phyloP scores from a whole-genome alignment of 768 basidiomycete species.

The Pleurotus salmoneostramineus region DNA sequence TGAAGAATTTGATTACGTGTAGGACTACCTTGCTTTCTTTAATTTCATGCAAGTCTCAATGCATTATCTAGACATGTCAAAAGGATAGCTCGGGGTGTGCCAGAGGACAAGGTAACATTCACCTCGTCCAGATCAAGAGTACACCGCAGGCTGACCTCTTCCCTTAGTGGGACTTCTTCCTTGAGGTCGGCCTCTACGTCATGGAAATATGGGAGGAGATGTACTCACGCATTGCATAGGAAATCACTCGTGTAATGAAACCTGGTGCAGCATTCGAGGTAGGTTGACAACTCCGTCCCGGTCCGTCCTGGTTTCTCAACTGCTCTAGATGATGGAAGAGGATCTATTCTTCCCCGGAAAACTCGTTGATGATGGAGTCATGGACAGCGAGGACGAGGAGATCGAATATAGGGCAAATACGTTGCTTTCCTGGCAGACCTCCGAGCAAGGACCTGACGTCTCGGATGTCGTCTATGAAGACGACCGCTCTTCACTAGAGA shows the following conservation, averaged over 20 bases:
- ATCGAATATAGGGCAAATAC: constrained; percentile 15
- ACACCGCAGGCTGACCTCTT: background rate
- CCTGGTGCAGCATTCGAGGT: constrained; percentile 73
- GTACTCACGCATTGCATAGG: constrained; percentile 17
- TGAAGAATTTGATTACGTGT: constrained; percentile 79
- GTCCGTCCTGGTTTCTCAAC: background rate
- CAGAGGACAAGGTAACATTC: constrained; percentile 61
- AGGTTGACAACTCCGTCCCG: constrained; percentile 10
- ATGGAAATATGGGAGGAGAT: background rate
- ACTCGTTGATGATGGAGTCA: constrained; percentile 28
- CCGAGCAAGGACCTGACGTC: background rate
- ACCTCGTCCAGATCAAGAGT: background rate
- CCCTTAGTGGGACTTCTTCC: constrained; percentile 58
- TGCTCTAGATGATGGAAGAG: constrained; percentile 61
- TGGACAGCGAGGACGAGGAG: constrained; percentile 20
- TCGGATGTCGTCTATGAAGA: constrained; percentile 11
- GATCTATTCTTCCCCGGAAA: constrained; percentile 71
- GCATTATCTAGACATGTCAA: constrained; percentile 52
- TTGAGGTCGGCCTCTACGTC: constrained; percentile 32
- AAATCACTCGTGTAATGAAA: constrained; percentile 68
- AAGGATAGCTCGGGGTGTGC: constrained; percentile 69
- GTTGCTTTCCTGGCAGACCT: constrained; percentile 5
- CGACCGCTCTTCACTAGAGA: constrained; percentile 7
- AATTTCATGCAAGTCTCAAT: too few species aligned
- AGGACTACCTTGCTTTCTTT: too few species aligned